Base-by-base conservation (phyloP, 345 rosid genomes). In the Lepidium aucheri region DNA sequence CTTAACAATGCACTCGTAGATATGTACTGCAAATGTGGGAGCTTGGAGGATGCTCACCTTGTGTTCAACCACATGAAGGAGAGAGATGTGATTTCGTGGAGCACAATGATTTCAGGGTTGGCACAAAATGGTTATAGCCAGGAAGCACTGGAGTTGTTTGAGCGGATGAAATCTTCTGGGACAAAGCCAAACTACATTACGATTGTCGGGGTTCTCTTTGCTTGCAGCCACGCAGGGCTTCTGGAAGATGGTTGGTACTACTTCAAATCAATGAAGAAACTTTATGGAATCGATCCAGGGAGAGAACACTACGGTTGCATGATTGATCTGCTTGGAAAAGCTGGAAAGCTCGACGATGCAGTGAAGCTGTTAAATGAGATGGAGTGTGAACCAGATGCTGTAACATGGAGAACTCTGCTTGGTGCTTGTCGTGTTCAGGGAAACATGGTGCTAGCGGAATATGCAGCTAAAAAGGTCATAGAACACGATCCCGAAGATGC, bases 251-350 rank as follows among this genome's bases (percentile, higher is more conserved):
- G 92, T 41, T 77, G 80, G 90, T 40, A 55, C 74, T 73, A 84
- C 55, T 80, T 88, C 72, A 76, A 57, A 54, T 86, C 86, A 2
- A 84, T 84, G 92, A 88, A 81, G 62, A 74, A 71, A 53, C 77
- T 81, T 63, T 83, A 68, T 53, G 90, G 88, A 36, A 73, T 86
- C 49, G 76, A 83, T 32, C 96, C 92, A 0, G 84, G 77, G 61
- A 84, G 78, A 26, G 88, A 88, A 63, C 96, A 88, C 60, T 88
- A 80, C 2, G 84, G 90, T 44, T 88, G 96, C 60, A 83, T 83
- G 82, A 69, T 88, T 80, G 96, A 88, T 78, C 88, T 86, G 76
- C 72, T 88, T 5, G 96, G 90, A 67, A 75, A 88, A 68, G 86
- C 85, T 3, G 96, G 91, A 36, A 84, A 77, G 70, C 84, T 88